These are phyloP conservation scores for Lepiota subincarnata DNA, from an alignment of 768 basidiomycete genomes.

Conservation along the genomic window DNA sequence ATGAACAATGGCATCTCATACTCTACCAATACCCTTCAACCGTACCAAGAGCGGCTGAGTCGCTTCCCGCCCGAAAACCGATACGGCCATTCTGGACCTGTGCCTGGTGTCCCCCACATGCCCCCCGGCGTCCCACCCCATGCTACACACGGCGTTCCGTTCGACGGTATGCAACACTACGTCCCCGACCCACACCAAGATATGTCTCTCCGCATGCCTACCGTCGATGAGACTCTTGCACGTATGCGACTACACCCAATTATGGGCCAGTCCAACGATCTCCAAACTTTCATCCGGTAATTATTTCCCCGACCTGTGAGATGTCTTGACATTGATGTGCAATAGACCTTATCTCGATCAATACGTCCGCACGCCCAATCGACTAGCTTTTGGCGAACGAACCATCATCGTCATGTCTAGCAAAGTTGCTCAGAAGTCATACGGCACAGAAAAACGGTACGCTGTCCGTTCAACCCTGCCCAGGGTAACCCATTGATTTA, in stretches of 20 bases:
- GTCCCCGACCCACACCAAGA: slow-evolving; percentile 49
- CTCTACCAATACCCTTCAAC: slow-evolving; percentile 46
- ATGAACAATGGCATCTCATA: slow-evolving; percentile 46
- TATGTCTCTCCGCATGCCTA: slow-evolving; percentile 56
- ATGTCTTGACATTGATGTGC: neutral
- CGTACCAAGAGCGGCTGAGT: slow-evolving; percentile 54
- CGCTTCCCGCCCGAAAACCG: slow-evolving; percentile 53
- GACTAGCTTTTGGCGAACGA: slow-evolving; percentile 87
- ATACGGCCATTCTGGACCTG: slow-evolving; percentile 41
- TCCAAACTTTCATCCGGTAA: slow-evolving; percentile 80
- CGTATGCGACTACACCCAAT: slow-evolving; percentile 61
- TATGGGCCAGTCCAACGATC: slow-evolving; percentile 62
- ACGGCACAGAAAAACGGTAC: slow-evolving; percentile 92
- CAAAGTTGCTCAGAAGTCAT: slow-evolving; percentile 95
- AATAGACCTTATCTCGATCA: slow-evolving; percentile 76
- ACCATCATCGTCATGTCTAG: slow-evolving; percentile 97
- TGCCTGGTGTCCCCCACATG: slow-evolving; percentile 45
- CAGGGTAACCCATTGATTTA: slow-evolving; percentile 10
- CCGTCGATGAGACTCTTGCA: slow-evolving; percentile 58
- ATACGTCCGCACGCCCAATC: slow-evolving; percentile 80
- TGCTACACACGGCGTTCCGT: slow-evolving; percentile 56
- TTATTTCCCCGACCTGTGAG: neutral
- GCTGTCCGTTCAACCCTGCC: slow-evolving; percentile 15
- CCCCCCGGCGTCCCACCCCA: slow-evolving; percentile 64
- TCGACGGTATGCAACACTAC: slow-evolving; percentile 61